Evolutionary conservation across 352 stramenopile species (phyloP), one percentile per base, ranked within the genome.

Genomic region (Pythium sukuiense): DNA sequence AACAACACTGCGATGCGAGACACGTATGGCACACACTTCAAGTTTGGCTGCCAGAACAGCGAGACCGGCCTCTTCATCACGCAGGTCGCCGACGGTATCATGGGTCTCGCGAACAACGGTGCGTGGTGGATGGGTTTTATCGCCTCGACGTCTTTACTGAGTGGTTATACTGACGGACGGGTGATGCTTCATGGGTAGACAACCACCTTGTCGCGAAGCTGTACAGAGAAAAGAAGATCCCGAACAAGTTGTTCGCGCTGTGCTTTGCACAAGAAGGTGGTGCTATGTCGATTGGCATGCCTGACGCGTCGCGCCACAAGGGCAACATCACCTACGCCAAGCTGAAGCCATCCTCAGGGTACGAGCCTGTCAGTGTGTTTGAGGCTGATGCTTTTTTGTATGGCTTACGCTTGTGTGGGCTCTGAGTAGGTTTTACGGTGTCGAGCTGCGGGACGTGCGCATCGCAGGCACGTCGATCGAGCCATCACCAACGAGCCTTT

Each of bases 11-110:
- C 58, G 0, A 81, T 89, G 79, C 80, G 82, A 32, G 69, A 88
- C 50, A 73, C 71, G 6, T 94, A 81, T 49, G 80, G 84, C 57
- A 93, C 85, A 43, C 81, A 80, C 64, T 94, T 90, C 59, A 84
- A 82, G 61, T 93, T 95, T 66, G 87, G 87, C 39, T 95, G 87
- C 43, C 87, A 94, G 71, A 85, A 59, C 26, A 78, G 72, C 3
- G 87, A 90, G 71, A 95, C 79, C 4, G 77, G 75, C 11, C 65
- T 94, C 24, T 96, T 96, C 73, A 85, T 93, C 55, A 88, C 76
- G 14, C 87, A 96, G 56, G 82, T 92, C 29, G 86, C 85, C 1
- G 81, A 93, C 50, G 87, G 87, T 30, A 94, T 96, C 72, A 93
- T 96, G 84, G 87, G 87, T 2, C 61, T 95, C 13, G 78, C 85